These are phyloP conservation scores for Phytophthora hibernalis DNA, from an alignment of 352 stramenopile species.

Conservation along the genomic window DNA sequence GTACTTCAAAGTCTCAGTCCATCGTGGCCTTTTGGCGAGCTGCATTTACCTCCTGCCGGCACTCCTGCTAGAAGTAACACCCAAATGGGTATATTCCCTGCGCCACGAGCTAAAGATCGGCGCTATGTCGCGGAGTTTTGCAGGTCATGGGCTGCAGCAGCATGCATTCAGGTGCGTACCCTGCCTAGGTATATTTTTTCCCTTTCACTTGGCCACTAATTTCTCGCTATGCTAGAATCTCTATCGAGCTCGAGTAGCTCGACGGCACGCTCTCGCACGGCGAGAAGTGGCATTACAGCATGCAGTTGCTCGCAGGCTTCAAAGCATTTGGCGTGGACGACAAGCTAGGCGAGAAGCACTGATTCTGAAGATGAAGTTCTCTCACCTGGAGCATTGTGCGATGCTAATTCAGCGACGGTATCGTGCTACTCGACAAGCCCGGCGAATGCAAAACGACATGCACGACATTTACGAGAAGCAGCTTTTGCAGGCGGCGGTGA, in stretches of 20 bases:
- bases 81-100: slow-evolving; percentile 74
- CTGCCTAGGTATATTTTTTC: neutral
- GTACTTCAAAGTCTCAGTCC: slow-evolving; percentile 69
- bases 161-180: slow-evolving; percentile 59
- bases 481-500: slow-evolving; percentile 44
- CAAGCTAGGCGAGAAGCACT: slow-evolving; percentile 55
- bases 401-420: slow-evolving; percentile 79
- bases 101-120: slow-evolving; percentile 69
- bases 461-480: slow-evolving; percentile 54
- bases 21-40: slow-evolving; percentile 67
- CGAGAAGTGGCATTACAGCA: slow-evolving; percentile 50
- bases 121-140: slow-evolving; percentile 69
- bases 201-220: neutral
- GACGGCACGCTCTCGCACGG: slow-evolving; percentile 30
- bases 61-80: slow-evolving; percentile 17
- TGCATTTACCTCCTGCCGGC: slow-evolving; percentile 44
- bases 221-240: slow-evolving; percentile 48
- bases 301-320: slow-evolving; percentile 58
- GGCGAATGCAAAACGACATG: slow-evolving; percentile 40
- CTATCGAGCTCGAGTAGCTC: slow-evolving; percentile 57
- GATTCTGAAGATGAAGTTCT: slow-evolving; percentile 54
- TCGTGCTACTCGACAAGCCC: slow-evolving; percentile 46
- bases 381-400: slow-evolving; percentile 55
- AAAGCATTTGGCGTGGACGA: slow-evolving; percentile 73
- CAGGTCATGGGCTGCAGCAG: slow-evolving; percentile 58